These are phyloP conservation scores for Larix sibirica DNA, from an alignment of 83 land plant genomes.

Conservation along the genomic window DNA sequence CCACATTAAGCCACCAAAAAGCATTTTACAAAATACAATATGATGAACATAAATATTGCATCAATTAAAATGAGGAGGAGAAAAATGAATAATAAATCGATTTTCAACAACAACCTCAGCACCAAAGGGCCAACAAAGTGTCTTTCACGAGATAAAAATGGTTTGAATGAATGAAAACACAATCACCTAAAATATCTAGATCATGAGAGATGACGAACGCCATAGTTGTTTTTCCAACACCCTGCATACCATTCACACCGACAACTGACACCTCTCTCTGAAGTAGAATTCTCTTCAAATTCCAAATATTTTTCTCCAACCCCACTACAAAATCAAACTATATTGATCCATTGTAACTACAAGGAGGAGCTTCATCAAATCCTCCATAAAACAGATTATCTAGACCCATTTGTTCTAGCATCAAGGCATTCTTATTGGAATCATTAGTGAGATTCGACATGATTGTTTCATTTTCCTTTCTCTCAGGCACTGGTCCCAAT, in stretches of 20 bases:
- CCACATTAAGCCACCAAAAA: too few relatives aligned
- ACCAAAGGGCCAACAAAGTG: too few relatives aligned
- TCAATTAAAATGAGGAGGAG: too few relatives aligned
- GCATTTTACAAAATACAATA: too few relatives aligned
- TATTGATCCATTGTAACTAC: neutral
- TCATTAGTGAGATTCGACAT: neutral
- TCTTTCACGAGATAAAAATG: too few relatives aligned
- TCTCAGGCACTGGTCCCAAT: too few relatives aligned
- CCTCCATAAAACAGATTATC: neutral
- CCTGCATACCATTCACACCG: neutral
- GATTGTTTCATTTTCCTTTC: neutral
- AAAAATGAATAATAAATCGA: too few relatives aligned
- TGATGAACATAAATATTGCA: too few relatives aligned
- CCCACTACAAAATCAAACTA: neutral
- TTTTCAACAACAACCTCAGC: too few relatives aligned
- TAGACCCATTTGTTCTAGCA: neutral
- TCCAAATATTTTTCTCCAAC: conserved; percentile 1
- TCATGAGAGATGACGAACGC: neutral
- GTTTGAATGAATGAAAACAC: neutral
- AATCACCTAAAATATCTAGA: neutral
- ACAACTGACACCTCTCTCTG: neutral
- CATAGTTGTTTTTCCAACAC: neutral
- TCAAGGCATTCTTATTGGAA: neutral
- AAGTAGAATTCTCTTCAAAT: neutral
- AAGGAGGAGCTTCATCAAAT: neutral